Evolutionary conservation across 345 rosid species (phyloP), one percentile per base, ranked within the genome.

Genomic region (Gossypium arboreum): DNA sequence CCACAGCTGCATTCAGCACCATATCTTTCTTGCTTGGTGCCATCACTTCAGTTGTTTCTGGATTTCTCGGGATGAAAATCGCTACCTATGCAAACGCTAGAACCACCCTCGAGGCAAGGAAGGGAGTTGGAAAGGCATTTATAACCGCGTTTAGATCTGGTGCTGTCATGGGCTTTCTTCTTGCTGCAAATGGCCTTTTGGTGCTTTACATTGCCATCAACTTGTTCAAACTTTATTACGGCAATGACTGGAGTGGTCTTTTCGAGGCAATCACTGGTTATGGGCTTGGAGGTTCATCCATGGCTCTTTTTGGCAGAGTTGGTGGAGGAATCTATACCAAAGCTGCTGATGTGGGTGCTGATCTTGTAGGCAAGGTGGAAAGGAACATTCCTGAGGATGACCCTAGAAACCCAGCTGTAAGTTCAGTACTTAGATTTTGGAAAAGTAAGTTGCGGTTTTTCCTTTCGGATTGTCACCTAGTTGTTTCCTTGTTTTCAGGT

Each of bases 351-450:
- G 60, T 56, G 60, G 60, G 60, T 56, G 60, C 27, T 56, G 60
- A 56, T 56, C 60, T 56, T 56, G 60, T 56, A 1, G 58, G 58
- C 12, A 54, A 54, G 58, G 58, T 54, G 60, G 60, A 56, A 56
- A 7, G 27, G 27, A 56, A 55, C 60, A 56, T 56, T 56, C 60
- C 60, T 2, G 60, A 56, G 60, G 60, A 91, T 78, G 93, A 91
- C 78, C 93, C 96, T 2, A 81, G 96, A 83, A 91, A 91, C 72
- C 96, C 92, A n/a, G 96, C 93, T 84, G 93, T 91, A 85, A 85
- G 92, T 27, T 34, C 41, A 34, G 7, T 34, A 34, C 41, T 16
- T 16, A 16, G 57, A 52, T 16, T 5, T 52, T 52, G 57, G 57
- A 52, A 52, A 17, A 52, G 20, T 52, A 18, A 52, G 57, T 52